These are phyloP conservation scores for Diplodia scrobiculata DNA, from an alignment of 2,329 filamentous ascomycete species.

Conservation along the genomic window DNA sequence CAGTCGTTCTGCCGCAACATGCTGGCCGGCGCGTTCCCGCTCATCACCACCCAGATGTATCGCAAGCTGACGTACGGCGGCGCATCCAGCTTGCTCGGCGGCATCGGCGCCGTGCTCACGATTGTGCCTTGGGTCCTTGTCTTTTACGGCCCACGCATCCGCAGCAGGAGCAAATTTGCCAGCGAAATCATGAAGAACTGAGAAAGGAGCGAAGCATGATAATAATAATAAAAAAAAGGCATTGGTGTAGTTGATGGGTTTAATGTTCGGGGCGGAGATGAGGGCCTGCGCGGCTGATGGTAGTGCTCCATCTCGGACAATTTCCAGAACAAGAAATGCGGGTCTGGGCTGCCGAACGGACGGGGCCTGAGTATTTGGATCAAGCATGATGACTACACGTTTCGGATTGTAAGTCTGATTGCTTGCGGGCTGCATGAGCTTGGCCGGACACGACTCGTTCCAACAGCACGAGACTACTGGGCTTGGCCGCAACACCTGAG, in stretches of 20 bases:
- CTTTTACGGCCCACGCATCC: slow-evolving; percentile 74
- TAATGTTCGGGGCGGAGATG: slow-evolving; percentile 3
- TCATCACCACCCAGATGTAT: slow-evolving; percentile 76
- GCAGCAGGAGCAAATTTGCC: slow-evolving; percentile 75
- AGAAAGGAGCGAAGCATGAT: neutral
- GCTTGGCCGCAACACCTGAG: too few species aligned
- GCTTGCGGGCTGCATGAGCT: neutral
- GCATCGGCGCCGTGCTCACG: slow-evolving; percentile 66
- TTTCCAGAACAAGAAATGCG: neutral
- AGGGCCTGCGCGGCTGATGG: neutral
- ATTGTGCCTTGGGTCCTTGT: slow-evolving; percentile 85
- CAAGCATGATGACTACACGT: neutral
- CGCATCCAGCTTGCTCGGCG: slow-evolving; percentile 75
- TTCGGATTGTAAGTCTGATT: neutral
- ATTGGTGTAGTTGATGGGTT: neutral
- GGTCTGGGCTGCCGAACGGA: neutral
- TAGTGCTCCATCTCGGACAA: neutral
- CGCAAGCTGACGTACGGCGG: slow-evolving; percentile 67
- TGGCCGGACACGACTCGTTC: neutral
- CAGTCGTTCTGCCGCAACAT: slow-evolving; percentile 86
- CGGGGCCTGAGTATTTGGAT: neutral
- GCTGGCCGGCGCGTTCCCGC: slow-evolving; percentile 76
- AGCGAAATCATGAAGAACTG: slow-evolving; percentile 43
- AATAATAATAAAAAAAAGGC: neutral
- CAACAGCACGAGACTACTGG: neutral